Base-by-base conservation (phyloP, 2,329 filamentous ascomycete genomes). In the Colletotrichum aenigma region DNA sequence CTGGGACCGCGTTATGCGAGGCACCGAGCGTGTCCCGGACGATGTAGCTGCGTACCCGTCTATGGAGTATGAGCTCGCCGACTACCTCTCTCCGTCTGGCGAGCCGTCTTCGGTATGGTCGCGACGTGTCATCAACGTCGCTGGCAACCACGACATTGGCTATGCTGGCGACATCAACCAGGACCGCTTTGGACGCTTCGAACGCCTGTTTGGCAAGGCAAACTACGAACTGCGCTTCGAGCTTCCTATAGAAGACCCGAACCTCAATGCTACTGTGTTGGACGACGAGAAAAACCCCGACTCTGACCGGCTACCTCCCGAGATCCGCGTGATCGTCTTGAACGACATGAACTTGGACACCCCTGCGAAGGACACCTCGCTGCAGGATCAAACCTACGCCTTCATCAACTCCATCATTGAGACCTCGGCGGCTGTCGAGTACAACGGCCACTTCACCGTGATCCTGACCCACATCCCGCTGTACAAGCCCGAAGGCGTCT, bases 311-410 rank as follows among this genome's bases (percentile, higher is more conserved):
- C 81, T 92, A 0, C 78, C 85, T 0, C 94, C 96, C 3, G 93
- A 95, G 77, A 87, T 99, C 61, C 94, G 96, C 78, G 88, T 99
- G 72, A 88, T 98, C 34, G 91, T 97, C 43, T 89, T 99, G 78
- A 99, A 99, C 85, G 93, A 95, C 71, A 95, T 99, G 91, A 97
- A 98, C 80, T 91, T 99, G 48, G 97, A 99, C 84, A 94, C 93
- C 0, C 97, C 97, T 0, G 95, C 94, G 6, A 87, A 91, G 52
- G 90, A 91, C 21, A 80, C 87, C 5, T 87, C 90, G 4, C 88
- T 98, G 4, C 95, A 98, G 82, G 89, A 93, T 75, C 88, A 93
- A 66, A 97, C 95, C 0, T 97, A 98, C 84, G 82, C 87, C 32
- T 98, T 97, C 81, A 88, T 96, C 81, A 94, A 95, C 83, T 85